Evolutionary conservation across 2,329 filamentous ascomycete genomes (phyloP).

Genomic region (Penicillium sp.): DNA sequence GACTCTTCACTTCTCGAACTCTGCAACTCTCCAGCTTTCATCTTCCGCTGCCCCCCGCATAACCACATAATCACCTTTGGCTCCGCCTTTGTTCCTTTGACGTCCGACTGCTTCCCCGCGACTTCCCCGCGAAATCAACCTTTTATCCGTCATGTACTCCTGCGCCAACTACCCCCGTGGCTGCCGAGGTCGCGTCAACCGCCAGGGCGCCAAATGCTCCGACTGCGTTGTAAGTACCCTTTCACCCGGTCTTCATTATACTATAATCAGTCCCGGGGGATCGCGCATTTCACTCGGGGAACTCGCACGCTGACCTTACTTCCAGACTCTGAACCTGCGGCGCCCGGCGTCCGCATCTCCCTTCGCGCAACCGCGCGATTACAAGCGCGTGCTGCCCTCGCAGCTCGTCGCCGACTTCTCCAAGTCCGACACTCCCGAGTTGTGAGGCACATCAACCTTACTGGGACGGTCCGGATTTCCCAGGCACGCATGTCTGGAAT

Average conservation of each 20-base stretch:
- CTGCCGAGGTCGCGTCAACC: constrained; percentile 48
- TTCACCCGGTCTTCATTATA: not conserved
- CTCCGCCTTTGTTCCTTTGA: not conserved
- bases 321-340: constrained; percentile 37
- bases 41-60: not conserved
- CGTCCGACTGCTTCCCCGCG: not conserved
- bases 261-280: not conserved
- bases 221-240: constrained; percentile 45
- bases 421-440: constrained; percentile 18
- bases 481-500: not conserved
- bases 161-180: constrained; percentile 49
- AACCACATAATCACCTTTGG: not conserved
- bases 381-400: constrained; percentile 35
- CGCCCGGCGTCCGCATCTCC: constrained; percentile 40
- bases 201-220: constrained; percentile 42
- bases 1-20: not conserved
- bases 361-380: constrained; percentile 42
- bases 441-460: constrained; percentile 11
- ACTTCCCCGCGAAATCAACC: not conserved
- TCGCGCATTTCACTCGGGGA: not conserved
- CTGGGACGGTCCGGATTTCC: constrained; percentile 9
- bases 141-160: constrained; percentile 42
- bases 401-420: constrained; percentile 32
- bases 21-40: constrained; percentile 2
- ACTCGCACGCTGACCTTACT: constrained; percentile 16